Percentiles rank a stretch among this genome's conserved stretches.
Conservation (phyloP, 345 rosid species). For the Gossypium sturtianum region DNA sequence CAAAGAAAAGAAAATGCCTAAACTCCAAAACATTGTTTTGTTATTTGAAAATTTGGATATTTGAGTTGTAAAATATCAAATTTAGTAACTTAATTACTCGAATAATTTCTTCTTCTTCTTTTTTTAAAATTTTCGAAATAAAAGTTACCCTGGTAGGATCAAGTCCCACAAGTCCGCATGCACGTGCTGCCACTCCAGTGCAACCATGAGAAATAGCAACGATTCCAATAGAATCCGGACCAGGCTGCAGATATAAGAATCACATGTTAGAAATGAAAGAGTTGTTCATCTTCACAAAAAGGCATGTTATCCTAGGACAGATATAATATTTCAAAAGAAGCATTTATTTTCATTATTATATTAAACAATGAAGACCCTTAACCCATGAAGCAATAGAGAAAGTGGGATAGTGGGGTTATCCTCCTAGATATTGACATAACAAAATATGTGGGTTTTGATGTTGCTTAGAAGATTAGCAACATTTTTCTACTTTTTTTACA, state of each 20-base stretch:
- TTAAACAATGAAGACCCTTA: too few species aligned
- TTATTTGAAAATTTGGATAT: too few species aligned
- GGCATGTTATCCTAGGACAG: background rate
- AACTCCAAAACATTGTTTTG: too few species aligned
- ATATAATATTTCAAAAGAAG: too few species aligned
- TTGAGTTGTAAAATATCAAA: too few species aligned
- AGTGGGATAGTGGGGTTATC: slow-evolving; percentile 7
- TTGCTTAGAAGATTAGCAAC: slow-evolving; percentile 31
- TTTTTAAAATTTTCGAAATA: too few species aligned
- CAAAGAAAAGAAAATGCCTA: too few species aligned
- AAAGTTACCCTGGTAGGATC: slow-evolving; percentile 88
- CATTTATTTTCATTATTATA: background rate
- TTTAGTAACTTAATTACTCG: too few species aligned
- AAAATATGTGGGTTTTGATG: slow-evolving; percentile 4
- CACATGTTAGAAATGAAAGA: background rate
- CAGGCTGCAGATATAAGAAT: slow-evolving; percentile 58
- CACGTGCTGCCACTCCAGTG: slow-evolving; percentile 98
- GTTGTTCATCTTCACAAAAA: background rate
- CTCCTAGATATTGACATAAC: slow-evolving; percentile 8
- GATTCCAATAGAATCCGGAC: slow-evolving; percentile 99
- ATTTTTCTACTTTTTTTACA: slow-evolving; percentile 8
- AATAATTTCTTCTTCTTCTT: too few species aligned
- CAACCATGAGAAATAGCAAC: slow-evolving; percentile 99
- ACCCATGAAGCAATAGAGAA: background rate
- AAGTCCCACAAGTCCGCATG: slow-evolving; percentile 98